Conservation (phyloP, 129 eudicot genomes). For the Calendula officinalis region DNA sequence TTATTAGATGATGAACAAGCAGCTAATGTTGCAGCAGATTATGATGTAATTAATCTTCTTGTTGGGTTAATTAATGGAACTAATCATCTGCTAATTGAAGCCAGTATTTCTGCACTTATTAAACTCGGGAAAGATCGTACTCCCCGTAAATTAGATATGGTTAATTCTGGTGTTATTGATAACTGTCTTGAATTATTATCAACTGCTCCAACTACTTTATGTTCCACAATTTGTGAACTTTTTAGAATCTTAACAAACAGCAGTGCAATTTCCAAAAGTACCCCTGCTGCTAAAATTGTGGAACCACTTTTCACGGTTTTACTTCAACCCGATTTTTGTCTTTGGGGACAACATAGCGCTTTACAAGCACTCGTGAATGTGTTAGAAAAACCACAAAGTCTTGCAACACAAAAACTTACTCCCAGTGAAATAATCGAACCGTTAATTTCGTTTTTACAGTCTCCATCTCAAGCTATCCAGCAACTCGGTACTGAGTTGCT, state of each 20-base stretch:
- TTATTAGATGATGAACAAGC: conserved; percentile 65
- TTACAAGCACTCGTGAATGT: conserved; percentile 80
- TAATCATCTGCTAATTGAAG: conserved; percentile 57
- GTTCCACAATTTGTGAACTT: conserved; percentile 68
- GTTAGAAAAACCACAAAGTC: conserved; percentile 76
- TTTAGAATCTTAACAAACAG: conserved; percentile 82
- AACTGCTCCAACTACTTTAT: conserved; percentile 48
- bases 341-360: conserved; percentile 89
- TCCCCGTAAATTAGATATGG: conserved; percentile 76
- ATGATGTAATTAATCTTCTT: conserved; percentile 55
- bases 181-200: conserved; percentile 64
- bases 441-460: conserved; percentile 55
- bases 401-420: conserved; percentile 57
- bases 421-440: conserved; percentile 80
- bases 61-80: conserved; percentile 68
- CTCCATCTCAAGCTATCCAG: conserved; percentile 82
- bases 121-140: conserved; percentile 71
- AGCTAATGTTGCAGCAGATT: conserved; percentile 49
- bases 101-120: conserved; percentile 72
- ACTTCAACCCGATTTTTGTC: conserved; percentile 56
- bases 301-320: conserved; percentile 69
- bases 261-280: conserved; percentile 67
- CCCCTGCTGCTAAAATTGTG: conserved; percentile 60
- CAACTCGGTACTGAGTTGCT: conserved; percentile 81
- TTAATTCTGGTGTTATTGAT: conserved; percentile 59